Conservation (phyloP, 352 stramenopile genomes). For the Albugo laibachii region DNA sequence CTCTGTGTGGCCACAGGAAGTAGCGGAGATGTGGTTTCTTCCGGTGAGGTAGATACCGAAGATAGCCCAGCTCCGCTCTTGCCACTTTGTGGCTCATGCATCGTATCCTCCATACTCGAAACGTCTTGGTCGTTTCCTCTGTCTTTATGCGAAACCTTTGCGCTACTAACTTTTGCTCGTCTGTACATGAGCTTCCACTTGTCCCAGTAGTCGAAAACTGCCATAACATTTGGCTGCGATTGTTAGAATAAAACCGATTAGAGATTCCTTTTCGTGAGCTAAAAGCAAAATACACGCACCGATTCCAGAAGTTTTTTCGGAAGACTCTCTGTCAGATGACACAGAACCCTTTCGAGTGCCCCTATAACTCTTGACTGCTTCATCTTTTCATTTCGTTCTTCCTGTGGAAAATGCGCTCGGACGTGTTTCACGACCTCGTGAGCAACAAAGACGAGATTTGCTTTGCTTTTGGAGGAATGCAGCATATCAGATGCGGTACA, state of each 20-base stretch:
- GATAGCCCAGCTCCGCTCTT: constrained; percentile 8
- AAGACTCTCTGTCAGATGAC: constrained; percentile 34
- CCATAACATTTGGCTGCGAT: constrained; percentile 38
- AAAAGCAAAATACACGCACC: constrained; percentile 18
- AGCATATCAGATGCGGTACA: constrained; percentile 12
- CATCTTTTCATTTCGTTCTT: constrained; percentile 63
- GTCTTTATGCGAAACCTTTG: background rate
- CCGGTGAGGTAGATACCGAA: constrained; percentile 40
- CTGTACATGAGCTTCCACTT: constrained; percentile 52
- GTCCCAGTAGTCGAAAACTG: constrained; percentile 64
- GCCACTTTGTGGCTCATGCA: too few species aligned
- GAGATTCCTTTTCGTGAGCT: background rate
- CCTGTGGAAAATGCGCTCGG: constrained; percentile 38
- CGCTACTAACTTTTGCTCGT: too few species aligned
- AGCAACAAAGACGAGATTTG: constrained; percentile 65
- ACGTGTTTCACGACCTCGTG: constrained; percentile 69
- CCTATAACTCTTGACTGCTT: constrained; percentile 34
- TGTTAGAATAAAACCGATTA: background rate
- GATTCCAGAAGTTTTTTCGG: constrained; percentile 32
- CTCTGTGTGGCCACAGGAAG: too few species aligned
- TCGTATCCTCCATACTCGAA: constrained; percentile 4
- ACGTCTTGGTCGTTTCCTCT: constrained; percentile 4
- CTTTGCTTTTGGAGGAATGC: constrained; percentile 37
- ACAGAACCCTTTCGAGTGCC: constrained; percentile 49
- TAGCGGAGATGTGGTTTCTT: too few species aligned